Evolutionary conservation across 148 eudicot species (phyloP), one percentile per base, ranked within the genome.

Genomic region (Silene uniflora): DNA sequence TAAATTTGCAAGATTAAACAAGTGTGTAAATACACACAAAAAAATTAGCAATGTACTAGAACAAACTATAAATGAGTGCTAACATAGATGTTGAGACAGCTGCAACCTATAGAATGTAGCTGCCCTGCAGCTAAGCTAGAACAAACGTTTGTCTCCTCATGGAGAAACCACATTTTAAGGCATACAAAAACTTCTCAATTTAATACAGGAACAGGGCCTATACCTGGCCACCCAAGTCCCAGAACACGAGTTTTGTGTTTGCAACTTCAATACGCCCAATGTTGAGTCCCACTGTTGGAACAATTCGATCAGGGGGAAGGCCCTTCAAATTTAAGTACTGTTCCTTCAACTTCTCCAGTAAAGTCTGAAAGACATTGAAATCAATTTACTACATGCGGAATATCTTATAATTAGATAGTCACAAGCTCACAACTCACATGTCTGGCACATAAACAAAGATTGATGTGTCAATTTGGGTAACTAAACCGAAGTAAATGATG

Each of bases 221-320:
- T 81, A 95, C 99, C 99, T 95, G 99, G 79, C 99, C 99, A 86
- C 99, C 99, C 82, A 95, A 89, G 88, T 95, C 98, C 98, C 98
- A 93, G 76, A 93, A 93, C 61, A 93, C 95, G 74, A 93, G 93
- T 82, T 93, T 93, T 74, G 95, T 70, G 78, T 87, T 93, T 74
- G 89, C 86, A 54, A 86, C 92, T 90, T 93, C 98, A 72, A 93
- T 83, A 42, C 98, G 97, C 63, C 98, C 98, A 74, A 93, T 93
- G 82, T 93, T 93, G 72, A 93, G 96, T 68, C 98, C 98, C 64
- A 93, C 98, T 18, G 98, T 93, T 29, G 98, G 98, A 75, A 93
- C 98, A 80, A 95, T 95, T 78, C 94, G 89, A 79, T 95, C 99
- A 52, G 90, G 99, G 67, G 97, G 90, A 72, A 95, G 86, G 67